Percentiles rank a stretch among this genome's conserved stretches.
These are phyloP conservation scores for Boletus insuetus DNA, from an alignment of 768 basidiomycete species.

Conservation along the genomic window DNA sequence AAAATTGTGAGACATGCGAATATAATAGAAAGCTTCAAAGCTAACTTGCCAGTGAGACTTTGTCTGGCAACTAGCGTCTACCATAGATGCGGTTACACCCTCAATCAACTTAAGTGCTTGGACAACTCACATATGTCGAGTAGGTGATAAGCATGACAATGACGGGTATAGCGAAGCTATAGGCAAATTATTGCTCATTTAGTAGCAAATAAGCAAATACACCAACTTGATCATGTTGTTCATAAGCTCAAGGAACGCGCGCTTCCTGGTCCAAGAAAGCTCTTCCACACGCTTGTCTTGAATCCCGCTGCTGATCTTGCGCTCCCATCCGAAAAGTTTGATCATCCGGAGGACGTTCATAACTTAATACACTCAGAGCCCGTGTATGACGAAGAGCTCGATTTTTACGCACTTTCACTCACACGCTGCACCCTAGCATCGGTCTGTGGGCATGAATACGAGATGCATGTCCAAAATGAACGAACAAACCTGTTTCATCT, in stretches of 20 bases:
- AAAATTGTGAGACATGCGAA: background rate
- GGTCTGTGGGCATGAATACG: slow-evolving; percentile 36
- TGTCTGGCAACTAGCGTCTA: slow-evolving; percentile 6
- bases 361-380: slow-evolving; percentile 29
- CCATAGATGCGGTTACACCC: background rate
- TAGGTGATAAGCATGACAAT: slow-evolving; percentile 65
- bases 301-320: slow-evolving; percentile 51
- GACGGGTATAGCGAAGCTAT: slow-evolving; percentile 58
- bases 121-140: slow-evolving; percentile 49
- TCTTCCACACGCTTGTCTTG: slow-evolving; percentile 59
- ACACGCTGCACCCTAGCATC: slow-evolving; percentile 50
- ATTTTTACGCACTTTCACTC: slow-evolving; percentile 48
- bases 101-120: background rate
- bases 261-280: slow-evolving; percentile 49
- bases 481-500: slow-evolving; percentile 42
- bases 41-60: slow-evolving; percentile 6
- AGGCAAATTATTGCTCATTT: background rate
- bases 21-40: background rate
- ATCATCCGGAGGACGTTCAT: slow-evolving; percentile 62
- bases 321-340: slow-evolving; percentile 70
- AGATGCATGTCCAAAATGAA: slow-evolving; percentile 2
- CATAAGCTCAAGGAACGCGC: slow-evolving; percentile 47
- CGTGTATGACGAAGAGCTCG: background rate
- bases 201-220: slow-evolving; percentile 2
- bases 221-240: slow-evolving; percentile 25